These are phyloP conservation scores for Gonium pectorale DNA, from an alignment of 139 green algal species.

Conservation along the genomic window DNA sequence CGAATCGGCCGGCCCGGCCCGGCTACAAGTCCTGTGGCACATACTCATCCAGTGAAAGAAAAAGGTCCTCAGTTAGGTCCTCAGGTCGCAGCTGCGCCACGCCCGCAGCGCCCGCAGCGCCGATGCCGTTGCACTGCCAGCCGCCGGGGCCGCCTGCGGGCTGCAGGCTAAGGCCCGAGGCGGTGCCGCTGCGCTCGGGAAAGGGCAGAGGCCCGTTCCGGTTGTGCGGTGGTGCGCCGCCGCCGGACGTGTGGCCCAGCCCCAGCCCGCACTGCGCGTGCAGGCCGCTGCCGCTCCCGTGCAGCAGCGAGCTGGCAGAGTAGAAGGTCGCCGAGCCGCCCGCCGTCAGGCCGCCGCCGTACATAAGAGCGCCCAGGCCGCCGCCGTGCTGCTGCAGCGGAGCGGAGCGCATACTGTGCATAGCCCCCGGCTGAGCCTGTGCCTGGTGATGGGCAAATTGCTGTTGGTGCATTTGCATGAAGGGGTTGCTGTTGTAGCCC, in stretches of 20 bases:
- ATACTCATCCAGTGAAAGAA: conserved; percentile 38
- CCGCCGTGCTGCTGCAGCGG: too few species aligned
- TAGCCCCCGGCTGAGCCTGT: too few species aligned
- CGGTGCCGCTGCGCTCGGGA: too few species aligned
- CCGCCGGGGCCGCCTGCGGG: too few species aligned
- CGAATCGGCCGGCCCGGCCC: too few species aligned
- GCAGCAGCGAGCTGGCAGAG: neutral
- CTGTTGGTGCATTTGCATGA: neutral
- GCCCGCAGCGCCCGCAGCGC: neutral
- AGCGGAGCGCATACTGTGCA: too few species aligned
- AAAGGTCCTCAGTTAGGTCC: neutral
- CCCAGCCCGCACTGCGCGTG: neutral
- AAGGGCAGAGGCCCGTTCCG: too few species aligned
- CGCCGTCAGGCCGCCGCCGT: too few species aligned
- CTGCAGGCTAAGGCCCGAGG: neutral
- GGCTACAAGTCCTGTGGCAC: conserved; percentile 28
- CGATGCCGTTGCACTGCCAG: conserved; percentile 6
- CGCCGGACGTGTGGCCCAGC: too few species aligned
- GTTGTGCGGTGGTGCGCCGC: too few species aligned
- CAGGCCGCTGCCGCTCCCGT: neutral
- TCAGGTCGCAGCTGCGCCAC: neutral
- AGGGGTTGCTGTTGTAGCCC: neutral
- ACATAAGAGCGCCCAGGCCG: too few species aligned
- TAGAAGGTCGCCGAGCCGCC: neutral
- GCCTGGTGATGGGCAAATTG: neutral